These are phyloP conservation scores for Dacryopinax primogenitus DNA, from an alignment of 768 basidiomycete species.

Conservation along the genomic window DNA sequence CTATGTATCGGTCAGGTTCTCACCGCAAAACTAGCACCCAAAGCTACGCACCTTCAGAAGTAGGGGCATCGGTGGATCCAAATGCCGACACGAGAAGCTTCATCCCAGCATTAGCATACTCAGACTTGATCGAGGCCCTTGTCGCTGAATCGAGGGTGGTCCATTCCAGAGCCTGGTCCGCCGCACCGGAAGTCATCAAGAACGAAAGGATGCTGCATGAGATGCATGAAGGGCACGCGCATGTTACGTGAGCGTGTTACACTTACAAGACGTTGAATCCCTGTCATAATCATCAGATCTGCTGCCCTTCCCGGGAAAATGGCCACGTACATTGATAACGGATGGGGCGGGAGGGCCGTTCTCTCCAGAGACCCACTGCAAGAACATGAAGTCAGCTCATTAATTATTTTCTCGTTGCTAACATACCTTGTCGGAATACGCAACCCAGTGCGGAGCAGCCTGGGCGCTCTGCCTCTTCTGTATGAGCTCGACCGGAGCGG, in stretches of 20 bases:
- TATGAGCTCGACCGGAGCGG: not conserved
- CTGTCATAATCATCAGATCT: no score
- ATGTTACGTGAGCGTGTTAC: not conserved
- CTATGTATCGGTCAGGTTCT: not conserved
- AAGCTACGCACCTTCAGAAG: conserved; percentile 29
- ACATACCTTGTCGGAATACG: conserved; percentile 10
- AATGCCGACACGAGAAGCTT: conserved; percentile 39
- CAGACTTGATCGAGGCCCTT: conserved; percentile 37
- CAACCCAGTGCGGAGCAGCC: conserved; percentile 11
- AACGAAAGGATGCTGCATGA: conserved; percentile 27
- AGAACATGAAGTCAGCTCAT: no score
- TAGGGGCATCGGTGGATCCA: conserved; percentile 43
- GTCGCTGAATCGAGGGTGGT: conserved; percentile 34
- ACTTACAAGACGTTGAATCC: conserved; percentile 47
- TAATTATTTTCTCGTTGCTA: no score
- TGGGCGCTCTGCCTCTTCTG: conserved; percentile 11
- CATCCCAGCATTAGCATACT: conserved; percentile 47
- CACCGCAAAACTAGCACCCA: not conserved
- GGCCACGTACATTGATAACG: conserved; percentile 1
- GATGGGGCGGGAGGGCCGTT: conserved; percentile 12
- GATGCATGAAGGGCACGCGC: not conserved
- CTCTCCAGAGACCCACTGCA: conserved; percentile 10
- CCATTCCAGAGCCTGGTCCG: conserved; percentile 41
- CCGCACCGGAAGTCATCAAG: conserved; percentile 12
- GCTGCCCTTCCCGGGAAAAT: no score